These are phyloP conservation scores for Myxozyma neotropica DNA, from an alignment of 805 yeast genomes.

Conservation along the genomic window DNA sequence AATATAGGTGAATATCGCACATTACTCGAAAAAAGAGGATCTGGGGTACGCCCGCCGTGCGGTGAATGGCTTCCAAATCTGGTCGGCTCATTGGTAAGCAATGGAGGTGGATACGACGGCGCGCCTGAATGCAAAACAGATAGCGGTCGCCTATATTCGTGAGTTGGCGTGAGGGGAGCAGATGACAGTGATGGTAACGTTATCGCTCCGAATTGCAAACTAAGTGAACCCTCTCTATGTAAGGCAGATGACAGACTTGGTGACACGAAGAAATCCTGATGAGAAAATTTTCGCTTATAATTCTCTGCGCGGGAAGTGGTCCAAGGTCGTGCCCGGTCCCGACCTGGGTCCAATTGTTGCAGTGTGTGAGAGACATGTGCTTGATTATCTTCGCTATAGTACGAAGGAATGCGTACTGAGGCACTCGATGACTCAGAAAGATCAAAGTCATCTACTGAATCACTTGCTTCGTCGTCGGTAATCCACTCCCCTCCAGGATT, in stretches of 20 bases:
- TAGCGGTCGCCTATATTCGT: not conserved
- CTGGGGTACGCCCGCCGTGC: not conserved
- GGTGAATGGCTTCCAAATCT: not conserved
- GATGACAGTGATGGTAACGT: not conserved
- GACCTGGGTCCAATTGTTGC: too few species aligned
- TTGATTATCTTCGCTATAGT: not conserved
- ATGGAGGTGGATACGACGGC: not conserved
- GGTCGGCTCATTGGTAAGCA: not conserved
- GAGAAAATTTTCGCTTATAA: not conserved
- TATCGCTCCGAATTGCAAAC: not conserved
- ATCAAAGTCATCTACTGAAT: not conserved
- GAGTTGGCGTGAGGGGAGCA: not conserved
- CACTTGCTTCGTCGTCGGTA: conserved; percentile 7
- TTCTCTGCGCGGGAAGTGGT: not conserved
- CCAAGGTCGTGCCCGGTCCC: not conserved
- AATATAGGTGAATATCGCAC: not conserved
- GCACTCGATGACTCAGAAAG: not conserved
- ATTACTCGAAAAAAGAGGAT: not conserved
- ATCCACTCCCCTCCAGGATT: not conserved
- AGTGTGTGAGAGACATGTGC: too few species aligned
- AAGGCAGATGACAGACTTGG: not conserved
- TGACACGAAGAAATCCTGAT: not conserved
- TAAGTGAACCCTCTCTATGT: not conserved
- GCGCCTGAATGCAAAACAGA: not conserved
- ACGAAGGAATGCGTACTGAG: not conserved